phyloP scores from a whole-genome alignment of 1,284 basidiomycete species.

The Moesziomyces globuligerus region DNA sequence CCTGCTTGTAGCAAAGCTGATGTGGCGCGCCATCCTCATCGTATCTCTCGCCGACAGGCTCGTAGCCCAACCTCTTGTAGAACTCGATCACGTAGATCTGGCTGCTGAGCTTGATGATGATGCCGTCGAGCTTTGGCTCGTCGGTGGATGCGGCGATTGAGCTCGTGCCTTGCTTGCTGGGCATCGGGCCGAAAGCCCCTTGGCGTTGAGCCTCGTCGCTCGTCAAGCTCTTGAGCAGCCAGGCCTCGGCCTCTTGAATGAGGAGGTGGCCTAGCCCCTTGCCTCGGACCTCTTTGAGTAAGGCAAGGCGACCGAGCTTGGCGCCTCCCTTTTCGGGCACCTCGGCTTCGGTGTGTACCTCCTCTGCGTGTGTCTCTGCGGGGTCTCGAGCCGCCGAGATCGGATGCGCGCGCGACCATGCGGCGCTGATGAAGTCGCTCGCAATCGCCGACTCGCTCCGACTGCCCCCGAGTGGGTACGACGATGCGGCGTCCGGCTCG shows the following conservation, averaged over 20 bases:
- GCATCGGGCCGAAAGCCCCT: constrained; percentile 36
- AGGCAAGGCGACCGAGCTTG: constrained; percentile 39
- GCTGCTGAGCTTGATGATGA: constrained; percentile 51
- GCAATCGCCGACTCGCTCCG: constrained; percentile 33
- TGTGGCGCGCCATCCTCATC: constrained; percentile 47
- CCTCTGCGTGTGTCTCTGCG: constrained; percentile 27
- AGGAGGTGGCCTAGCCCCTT: constrained; percentile 35
- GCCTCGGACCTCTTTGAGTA: constrained; percentile 41
- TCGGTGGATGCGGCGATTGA: background rate
- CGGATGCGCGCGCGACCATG: constrained; percentile 11
- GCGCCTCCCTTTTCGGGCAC: constrained; percentile 33
- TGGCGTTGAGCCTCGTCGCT: constrained; percentile 12
- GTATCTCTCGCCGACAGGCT: constrained; percentile 35
- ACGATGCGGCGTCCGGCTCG: constrained; percentile 20
- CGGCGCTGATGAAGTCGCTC: constrained; percentile 34
- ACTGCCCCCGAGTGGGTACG: constrained; percentile 33
- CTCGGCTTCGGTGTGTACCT: constrained; percentile 11
- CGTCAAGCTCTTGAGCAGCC: constrained; percentile 14
- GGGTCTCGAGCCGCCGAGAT: constrained; percentile 13
- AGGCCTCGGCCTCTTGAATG: constrained; percentile 33
- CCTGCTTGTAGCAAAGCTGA: constrained; percentile 41
- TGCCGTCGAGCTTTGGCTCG: constrained; percentile 21
- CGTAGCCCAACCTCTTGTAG: constrained; percentile 41
- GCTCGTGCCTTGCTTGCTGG: constrained; percentile 2
- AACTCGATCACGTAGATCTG: constrained; percentile 41